A percentile compares a stretch with the other conserved stretches of the same genome.
Conservation (phyloP, 257 asterid species). For the Sherardia arvensis region DNA sequence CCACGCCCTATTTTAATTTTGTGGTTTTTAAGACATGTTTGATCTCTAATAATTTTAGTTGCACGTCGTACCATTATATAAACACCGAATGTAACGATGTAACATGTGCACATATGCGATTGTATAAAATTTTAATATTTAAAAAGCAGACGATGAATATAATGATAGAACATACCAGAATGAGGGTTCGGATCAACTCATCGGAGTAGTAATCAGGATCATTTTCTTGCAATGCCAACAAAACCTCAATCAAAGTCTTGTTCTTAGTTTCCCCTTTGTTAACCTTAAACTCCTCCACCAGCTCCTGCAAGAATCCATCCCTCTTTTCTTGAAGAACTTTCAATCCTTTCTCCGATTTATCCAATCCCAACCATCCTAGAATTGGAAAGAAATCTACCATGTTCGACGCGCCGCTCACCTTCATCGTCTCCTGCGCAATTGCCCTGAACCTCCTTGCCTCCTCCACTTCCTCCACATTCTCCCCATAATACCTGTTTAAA, state of each 20-base stretch:
- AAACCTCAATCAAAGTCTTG: constrained; percentile 22
- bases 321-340: constrained; percentile 5
- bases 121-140: too few relatives aligned
- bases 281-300: constrained; percentile 4
- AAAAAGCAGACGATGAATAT: too few relatives aligned
- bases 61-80: too few relatives aligned
- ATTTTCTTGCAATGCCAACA: constrained; percentile 14
- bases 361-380: constrained; percentile 16
- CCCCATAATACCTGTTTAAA: constrained; percentile 17
- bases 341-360: constrained; percentile 15
- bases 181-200: constrained; percentile 18
- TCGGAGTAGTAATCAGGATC: constrained; percentile 27
- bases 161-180: constrained; percentile 22
- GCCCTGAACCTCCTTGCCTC: constrained; percentile 16
- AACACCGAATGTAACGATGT: too few relatives aligned
- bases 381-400: constrained; percentile 24
- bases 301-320: constrained; percentile 12
- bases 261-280: not conserved
- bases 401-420: constrained; percentile 10
- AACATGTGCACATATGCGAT: too few relatives aligned
- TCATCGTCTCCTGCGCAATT: constrained; percentile 15
- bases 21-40: too few relatives aligned
- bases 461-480: constrained; percentile 14
- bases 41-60: too few relatives aligned
- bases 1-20: too few relatives aligned